Evolutionary conservation across 495 filamentous ascomycete species (phyloP), one percentile per base, ranked within the genome.

Genomic region (Podospora anserina): DNA sequence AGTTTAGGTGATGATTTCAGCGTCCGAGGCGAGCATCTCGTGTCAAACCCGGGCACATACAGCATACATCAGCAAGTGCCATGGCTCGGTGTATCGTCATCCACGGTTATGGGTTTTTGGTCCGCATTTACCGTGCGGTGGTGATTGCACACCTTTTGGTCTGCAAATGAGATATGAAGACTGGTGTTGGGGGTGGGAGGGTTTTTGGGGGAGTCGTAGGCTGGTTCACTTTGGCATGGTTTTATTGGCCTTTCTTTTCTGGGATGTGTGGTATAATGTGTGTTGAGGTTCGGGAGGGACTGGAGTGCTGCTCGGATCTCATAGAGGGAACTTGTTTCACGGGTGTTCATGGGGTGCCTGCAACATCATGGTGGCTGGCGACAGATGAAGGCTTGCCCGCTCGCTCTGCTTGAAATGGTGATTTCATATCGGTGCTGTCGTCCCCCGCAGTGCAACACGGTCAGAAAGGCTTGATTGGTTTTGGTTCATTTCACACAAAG

Each of bases 211-310:
- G 44, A 61, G 67, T 57, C 53, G 54, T 6, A 19, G 20, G 3
- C 30, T 13, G 44, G 53, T 23, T 56, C 56, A 15, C 13, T 61
- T 65, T 34, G 32, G 30, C 64, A 44, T 64, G 53, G 49, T 44
- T 18, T 63, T 64, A 13, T 69, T 58, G 28, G 55, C 57, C 26
- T 49, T 39, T 64, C 55, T 20, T 55, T 61, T 39, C 60, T 23
- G 67, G 16, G 39, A 56, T 20, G 63, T 49, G 55, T 56, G 61
- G 61, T 28, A 61, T 65, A 65, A 65, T 69, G 67, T 49, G 23
- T 44, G 61, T 5, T 5, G 67, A 34, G 54, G 63, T n/a, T 11
- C 23, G 61, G 57, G 23, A 60, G 60, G 63, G 62, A 60, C 65
- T 61, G 39, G 39, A 11, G 39, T 49, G 39, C 39, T 49, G 39